These are phyloP conservation scores for Pichia pseudocactophila DNA, from an alignment of 805 yeast genomes.

Conservation along the genomic window DNA sequence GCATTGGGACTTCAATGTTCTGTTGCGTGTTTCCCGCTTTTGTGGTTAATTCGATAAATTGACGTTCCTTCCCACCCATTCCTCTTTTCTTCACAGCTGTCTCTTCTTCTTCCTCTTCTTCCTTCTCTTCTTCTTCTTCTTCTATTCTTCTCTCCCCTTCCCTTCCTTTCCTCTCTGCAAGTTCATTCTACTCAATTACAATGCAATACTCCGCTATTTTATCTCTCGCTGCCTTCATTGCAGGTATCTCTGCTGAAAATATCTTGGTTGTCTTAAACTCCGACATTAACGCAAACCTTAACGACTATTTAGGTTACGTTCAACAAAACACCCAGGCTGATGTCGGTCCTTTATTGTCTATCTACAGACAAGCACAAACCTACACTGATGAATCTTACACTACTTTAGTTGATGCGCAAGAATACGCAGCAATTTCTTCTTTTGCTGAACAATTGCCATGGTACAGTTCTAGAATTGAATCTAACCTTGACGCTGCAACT, in stretches of 20 bases:
- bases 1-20: no score
- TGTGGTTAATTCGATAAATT: no score
- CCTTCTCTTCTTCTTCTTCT: not conserved
- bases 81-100: constrained; percentile 10
- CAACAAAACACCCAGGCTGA: constrained; percentile 22
- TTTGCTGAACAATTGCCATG: constrained; percentile 29
- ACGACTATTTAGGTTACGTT: constrained; percentile 28
- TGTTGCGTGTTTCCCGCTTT: no score
- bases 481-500: constrained; percentile 15
- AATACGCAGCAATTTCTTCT: constrained; percentile 14
- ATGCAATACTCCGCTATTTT: constrained; percentile 21
- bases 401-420: constrained; percentile 26
- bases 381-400: constrained; percentile 39
- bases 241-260: constrained; percentile 18
- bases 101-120: constrained; percentile 28
- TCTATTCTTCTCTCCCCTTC: not conserved
- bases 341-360: constrained; percentile 25
- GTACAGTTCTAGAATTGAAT: constrained; percentile 25
- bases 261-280: constrained; percentile 31
- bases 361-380: constrained; percentile 28
- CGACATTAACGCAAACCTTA: constrained; percentile 28
- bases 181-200: not conserved
- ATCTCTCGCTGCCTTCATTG: constrained; percentile 17
- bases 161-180: not conserved
- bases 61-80: no score